Percentiles rank a stretch among this genome's conserved stretches.
phyloP scores from a whole-genome alignment of 371 early-diverging fungal genomes.

The Amoeboaphelidium protococcarum region DNA sequence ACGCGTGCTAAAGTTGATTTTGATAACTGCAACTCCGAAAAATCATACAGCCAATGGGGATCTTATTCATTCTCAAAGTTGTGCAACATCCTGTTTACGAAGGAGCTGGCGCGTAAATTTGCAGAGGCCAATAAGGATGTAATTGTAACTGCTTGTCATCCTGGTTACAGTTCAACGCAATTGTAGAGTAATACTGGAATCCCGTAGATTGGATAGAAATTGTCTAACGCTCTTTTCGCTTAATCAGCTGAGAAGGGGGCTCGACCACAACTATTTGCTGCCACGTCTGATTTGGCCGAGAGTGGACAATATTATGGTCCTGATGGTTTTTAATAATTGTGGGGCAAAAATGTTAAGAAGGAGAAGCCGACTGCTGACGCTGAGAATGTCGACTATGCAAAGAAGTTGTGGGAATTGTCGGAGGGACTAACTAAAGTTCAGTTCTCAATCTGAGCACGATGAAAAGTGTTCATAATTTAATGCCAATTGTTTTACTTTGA shows the following conservation, averaged over 20 bases:
- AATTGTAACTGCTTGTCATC: constrained; percentile 34
- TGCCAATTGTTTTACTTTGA: too few relatives aligned
- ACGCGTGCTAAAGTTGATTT: constrained; percentile 18
- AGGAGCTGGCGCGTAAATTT: constrained; percentile 18
- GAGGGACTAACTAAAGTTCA: background rate
- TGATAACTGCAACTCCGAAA: constrained; percentile 8
- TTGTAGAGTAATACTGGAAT: constrained; percentile 18
- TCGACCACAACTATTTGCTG: background rate
- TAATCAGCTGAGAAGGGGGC: background rate
- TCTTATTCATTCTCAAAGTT: constrained; percentile 30
- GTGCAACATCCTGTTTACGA: constrained; percentile 30
- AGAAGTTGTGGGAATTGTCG: background rate
- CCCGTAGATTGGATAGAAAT: too few relatives aligned
- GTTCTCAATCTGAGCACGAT: too few relatives aligned
- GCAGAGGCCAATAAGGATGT: constrained; percentile 13
- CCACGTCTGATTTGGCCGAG: background rate
- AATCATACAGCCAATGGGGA: constrained; percentile 11
- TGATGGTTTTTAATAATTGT: background rate
- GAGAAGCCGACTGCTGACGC: background rate
- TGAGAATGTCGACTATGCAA: background rate
- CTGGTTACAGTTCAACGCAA: constrained; percentile 30
- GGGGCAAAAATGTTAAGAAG: background rate
- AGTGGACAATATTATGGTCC: background rate
- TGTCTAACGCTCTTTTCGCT: too few relatives aligned
- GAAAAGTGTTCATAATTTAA: too few relatives aligned